A percentile compares a stretch with the other conserved stretches of the same genome.
Conservation (phyloP, 192 early-diverging fungal species). For the Mortierella claussenii region DNA sequence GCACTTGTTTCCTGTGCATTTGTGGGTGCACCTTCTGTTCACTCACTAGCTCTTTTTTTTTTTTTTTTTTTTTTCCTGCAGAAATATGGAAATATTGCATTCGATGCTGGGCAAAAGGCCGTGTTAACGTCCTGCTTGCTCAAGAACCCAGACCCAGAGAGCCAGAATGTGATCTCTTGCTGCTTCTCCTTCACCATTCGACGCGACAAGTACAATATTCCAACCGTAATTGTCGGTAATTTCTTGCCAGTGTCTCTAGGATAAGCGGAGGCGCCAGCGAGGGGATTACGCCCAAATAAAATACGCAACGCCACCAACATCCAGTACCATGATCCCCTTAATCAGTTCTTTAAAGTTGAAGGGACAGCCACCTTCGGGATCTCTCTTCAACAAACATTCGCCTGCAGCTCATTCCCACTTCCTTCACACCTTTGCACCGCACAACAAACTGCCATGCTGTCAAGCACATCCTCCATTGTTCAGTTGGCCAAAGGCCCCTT, state of each 20-base stretch:
- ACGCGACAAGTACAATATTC: constrained; percentile 93
- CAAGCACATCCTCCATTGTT: constrained; percentile 47
- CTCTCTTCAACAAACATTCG: too few species aligned
- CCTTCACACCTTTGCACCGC: too few species aligned
- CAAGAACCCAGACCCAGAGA: constrained; percentile 65
- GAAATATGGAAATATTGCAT: constrained; percentile 98
- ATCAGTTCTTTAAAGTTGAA: too few species aligned
- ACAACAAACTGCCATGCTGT: too few species aligned
- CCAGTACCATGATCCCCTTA: too few species aligned
- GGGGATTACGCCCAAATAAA: too few species aligned
- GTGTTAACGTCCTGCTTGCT: constrained; percentile 94
- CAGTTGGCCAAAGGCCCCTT: constrained; percentile 62
- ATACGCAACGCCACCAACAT: not conserved
- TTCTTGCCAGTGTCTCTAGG: constrained; percentile 42
- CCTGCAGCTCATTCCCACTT: too few species aligned
- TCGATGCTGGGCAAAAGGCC: constrained; percentile 96
- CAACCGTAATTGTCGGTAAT: constrained; percentile 41
- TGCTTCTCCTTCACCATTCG: constrained; percentile 97
- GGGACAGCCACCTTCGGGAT: too few species aligned
- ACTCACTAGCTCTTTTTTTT: not conserved
- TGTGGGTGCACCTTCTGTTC: not conserved
- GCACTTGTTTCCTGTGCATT: not conserved
- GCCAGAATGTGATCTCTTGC: constrained; percentile 71
- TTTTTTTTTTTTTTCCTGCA: constrained; percentile 15
- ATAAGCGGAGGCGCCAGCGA: not conserved